Evolutionary conservation across 1,284 basidiomycete species (phyloP).

Genomic region (Rhodotorula sp.): DNA sequence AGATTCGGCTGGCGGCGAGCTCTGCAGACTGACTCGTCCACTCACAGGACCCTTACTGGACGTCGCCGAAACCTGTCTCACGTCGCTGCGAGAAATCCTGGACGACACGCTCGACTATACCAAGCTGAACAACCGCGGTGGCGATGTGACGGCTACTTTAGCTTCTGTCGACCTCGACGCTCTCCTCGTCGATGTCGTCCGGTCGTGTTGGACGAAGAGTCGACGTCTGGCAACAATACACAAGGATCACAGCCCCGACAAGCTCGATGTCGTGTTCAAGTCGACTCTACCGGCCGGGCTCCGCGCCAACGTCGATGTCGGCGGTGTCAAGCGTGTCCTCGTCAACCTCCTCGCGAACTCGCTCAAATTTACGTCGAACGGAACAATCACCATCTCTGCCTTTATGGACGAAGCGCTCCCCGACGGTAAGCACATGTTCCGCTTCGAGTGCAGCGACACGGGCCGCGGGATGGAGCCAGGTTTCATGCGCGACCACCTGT

Average conservation of each 20-base stretch:
- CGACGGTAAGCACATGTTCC: neutral
- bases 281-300: neutral
- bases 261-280: conserved; percentile 14
- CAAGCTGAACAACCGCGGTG: conserved; percentile 16
- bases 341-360: conserved; percentile 19
- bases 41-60: conserved; percentile 16
- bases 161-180: neutral
- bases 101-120: conserved; percentile 29
- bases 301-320: conserved; percentile 13
- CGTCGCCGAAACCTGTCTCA: conserved; percentile 21
- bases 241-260: neutral
- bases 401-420: too few relatives aligned
- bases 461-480: conserved; percentile 17
- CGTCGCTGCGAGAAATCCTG: conserved; percentile 19
- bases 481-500: conserved; percentile 14
- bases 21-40: neutral
- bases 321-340: conserved; percentile 16
- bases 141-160: neutral
- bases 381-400: neutral
- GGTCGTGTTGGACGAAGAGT: neutral
- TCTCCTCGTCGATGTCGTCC: conserved; percentile 8
- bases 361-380: conserved; percentile 11
- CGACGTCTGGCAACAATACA: neutral
- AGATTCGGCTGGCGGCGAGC: neutral
- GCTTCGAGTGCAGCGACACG: conserved; percentile 16